Conservation (phyloP, 371 early-diverging fungal genomes). For the Apophysomyces sp. region DNA sequence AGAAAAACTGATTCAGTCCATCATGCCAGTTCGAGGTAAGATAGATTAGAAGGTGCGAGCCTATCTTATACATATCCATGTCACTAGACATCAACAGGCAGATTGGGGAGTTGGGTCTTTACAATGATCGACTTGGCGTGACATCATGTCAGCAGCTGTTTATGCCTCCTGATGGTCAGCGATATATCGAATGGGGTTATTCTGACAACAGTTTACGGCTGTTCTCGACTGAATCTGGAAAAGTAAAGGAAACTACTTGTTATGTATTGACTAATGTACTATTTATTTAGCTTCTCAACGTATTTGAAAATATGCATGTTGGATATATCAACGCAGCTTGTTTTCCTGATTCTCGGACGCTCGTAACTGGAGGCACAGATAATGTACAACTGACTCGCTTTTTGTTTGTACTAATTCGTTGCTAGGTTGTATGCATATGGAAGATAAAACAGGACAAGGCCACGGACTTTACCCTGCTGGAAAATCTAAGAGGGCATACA, state of each 20-base stretch:
- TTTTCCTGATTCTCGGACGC: slow-evolving; percentile 64
- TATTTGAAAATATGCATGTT: slow-evolving; percentile 74
- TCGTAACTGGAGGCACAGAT: slow-evolving; percentile 76
- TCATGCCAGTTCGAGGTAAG: slow-evolving; percentile 54
- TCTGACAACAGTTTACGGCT: slow-evolving; percentile 69
- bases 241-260: slow-evolving; percentile 28
- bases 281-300: slow-evolving; percentile 42
- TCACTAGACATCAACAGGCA: slow-evolving; percentile 53
- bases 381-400: slow-evolving; percentile 33
- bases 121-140: slow-evolving; percentile 49
- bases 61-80: background rate
- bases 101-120: slow-evolving; percentile 50
- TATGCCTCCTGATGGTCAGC: slow-evolving; percentile 55
- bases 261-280: background rate
- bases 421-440: slow-evolving; percentile 71
- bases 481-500: slow-evolving; percentile 69
- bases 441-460: slow-evolving; percentile 41
- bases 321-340: slow-evolving; percentile 66
- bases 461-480: slow-evolving; percentile 50
- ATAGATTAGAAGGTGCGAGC: background rate
- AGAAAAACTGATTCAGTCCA: slow-evolving; percentile 58
- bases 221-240: slow-evolving; percentile 59
- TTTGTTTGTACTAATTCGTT: background rate
- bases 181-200: slow-evolving; percentile 77
- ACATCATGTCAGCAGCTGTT: slow-evolving; percentile 52